Conservation (phyloP, 1,139 yeast genomes). For the Sporopachydermia cereana region DNA sequence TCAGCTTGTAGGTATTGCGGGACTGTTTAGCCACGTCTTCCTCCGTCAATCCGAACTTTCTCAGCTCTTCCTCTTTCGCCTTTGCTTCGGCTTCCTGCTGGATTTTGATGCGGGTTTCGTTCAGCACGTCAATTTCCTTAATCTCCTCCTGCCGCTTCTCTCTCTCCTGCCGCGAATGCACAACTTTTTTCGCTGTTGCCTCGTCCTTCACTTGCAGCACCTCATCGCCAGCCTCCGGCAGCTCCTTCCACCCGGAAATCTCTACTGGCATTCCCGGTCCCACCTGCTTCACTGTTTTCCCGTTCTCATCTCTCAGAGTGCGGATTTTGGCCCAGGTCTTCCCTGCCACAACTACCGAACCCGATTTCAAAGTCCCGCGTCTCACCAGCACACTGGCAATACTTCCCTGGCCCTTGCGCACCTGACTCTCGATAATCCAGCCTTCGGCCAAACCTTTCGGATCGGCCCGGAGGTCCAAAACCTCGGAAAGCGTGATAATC, state of each 20-base stretch:
- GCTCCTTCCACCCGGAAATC: constrained; percentile 87
- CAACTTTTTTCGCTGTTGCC: constrained; percentile 61
- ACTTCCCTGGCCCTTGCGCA: constrained; percentile 74
- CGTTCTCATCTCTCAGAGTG: constrained; percentile 68
- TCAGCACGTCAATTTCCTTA: constrained; percentile 58
- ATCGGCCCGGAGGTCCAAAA: constrained; percentile 68
- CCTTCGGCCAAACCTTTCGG: constrained; percentile 49
- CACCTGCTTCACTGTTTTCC: constrained; percentile 52
- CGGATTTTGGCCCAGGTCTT: constrained; percentile 76
- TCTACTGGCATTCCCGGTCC: constrained; percentile 90
- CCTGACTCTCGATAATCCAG: constrained; percentile 79
- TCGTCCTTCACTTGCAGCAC: constrained; percentile 70
- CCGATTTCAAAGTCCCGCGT: constrained; percentile 64
- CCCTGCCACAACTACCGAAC: constrained; percentile 72
- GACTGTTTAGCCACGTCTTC: constrained; percentile 18
- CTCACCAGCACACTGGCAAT: constrained; percentile 77
- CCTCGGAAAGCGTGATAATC: constrained; percentile 71
- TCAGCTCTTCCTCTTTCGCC: constrained; percentile 42
- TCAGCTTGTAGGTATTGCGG: background rate
- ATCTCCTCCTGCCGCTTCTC: constrained; percentile 48
- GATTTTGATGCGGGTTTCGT: constrained; percentile 37
- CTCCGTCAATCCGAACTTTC: constrained; percentile 43
- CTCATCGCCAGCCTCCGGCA: constrained; percentile 88
- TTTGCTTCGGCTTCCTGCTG: constrained; percentile 32
- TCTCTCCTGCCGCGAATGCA: constrained; percentile 48